Evolutionary conservation across 768 basidiomycete genomes (phyloP).

Genomic region (Phanerochaete carnosa): DNA sequence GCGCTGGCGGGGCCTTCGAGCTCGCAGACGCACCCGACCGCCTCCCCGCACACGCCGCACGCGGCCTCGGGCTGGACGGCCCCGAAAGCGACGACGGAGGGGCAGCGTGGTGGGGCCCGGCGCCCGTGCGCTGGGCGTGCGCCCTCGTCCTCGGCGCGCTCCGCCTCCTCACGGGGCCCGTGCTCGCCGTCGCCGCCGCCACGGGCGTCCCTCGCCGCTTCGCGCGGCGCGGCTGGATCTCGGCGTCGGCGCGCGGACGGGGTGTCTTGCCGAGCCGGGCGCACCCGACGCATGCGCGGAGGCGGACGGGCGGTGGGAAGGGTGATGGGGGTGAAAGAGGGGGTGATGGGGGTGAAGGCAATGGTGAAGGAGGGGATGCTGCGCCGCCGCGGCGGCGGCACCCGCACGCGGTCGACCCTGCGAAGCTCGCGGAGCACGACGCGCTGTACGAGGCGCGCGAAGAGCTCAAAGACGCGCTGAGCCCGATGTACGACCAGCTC

Average conservation of each 20-base stretch:
- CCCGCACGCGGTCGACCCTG: not conserved
- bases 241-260: not conserved
- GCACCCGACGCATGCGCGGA: not conserved
- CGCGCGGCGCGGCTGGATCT: not conserved
- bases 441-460: constrained; percentile 54
- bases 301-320: not conserved
- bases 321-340: not conserved
- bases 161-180: not conserved
- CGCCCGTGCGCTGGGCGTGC: not conserved
- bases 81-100: not conserved
- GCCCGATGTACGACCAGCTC: constrained; percentile 54
- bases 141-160: not conserved
- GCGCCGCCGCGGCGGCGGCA: not conserved
- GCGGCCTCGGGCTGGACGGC: not conserved
- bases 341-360: not conserved
- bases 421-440: not conserved
- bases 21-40: not conserved
- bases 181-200: not conserved
- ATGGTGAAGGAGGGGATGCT: no score
- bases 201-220: not conserved
- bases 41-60: not conserved
- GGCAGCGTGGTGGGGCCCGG: not conserved
- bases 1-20: not conserved
- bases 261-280: not conserved
- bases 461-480: constrained; percentile 53